These are phyloP conservation scores for Claviceps sp. DNA, from an alignment of 2,329 filamentous ascomycete species.

Conservation along the genomic window DNA sequence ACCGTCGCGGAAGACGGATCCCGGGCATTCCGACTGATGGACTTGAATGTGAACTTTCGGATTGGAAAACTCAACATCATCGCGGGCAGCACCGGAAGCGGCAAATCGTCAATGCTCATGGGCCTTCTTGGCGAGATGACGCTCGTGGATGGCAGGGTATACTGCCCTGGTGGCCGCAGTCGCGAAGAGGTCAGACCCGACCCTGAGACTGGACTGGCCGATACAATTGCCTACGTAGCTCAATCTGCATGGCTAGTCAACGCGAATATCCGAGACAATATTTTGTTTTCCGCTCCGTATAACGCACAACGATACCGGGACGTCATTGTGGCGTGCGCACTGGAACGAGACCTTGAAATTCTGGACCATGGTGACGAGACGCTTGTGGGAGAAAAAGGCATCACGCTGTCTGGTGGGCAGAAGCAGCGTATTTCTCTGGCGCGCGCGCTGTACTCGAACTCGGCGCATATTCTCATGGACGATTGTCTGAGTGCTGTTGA, in stretches of 20 bases:
- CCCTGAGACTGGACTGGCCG: slow-evolving; percentile 72
- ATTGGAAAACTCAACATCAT: slow-evolving; percentile 85
- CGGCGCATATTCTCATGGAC: slow-evolving; percentile 78
- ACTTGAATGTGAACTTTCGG: slow-evolving; percentile 69
- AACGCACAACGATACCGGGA: slow-evolving; percentile 74
- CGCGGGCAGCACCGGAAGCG: slow-evolving; percentile 82
- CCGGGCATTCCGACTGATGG: slow-evolving; percentile 68
- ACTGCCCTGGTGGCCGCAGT: slow-evolving; percentile 71
- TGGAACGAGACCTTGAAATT: slow-evolving; percentile 84
- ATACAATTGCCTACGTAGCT: slow-evolving; percentile 91
- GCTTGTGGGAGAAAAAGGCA: slow-evolving; percentile 91
- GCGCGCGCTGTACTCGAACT: slow-evolving; percentile 93
- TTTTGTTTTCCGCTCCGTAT: slow-evolving; percentile 71
- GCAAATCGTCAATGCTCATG: slow-evolving; percentile 94
- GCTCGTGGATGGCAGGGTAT: slow-evolving; percentile 63
- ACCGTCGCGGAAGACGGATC: slow-evolving; percentile 49
- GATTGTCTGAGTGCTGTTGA: slow-evolving; percentile 95
- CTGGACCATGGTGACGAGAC: slow-evolving; percentile 88
- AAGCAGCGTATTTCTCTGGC: slow-evolving; percentile 95
- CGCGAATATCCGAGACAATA: slow-evolving; percentile 90
- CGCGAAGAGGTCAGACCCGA: slow-evolving; percentile 75
- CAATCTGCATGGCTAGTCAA: slow-evolving; percentile 97
- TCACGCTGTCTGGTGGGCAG: slow-evolving; percentile 90
- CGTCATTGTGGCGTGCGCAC: slow-evolving; percentile 79
- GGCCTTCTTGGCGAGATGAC: slow-evolving; percentile 95